Base-by-base conservation (phyloP, 2,329 filamentous ascomycete genomes). In the Colletotrichum chlorophyti region DNA sequence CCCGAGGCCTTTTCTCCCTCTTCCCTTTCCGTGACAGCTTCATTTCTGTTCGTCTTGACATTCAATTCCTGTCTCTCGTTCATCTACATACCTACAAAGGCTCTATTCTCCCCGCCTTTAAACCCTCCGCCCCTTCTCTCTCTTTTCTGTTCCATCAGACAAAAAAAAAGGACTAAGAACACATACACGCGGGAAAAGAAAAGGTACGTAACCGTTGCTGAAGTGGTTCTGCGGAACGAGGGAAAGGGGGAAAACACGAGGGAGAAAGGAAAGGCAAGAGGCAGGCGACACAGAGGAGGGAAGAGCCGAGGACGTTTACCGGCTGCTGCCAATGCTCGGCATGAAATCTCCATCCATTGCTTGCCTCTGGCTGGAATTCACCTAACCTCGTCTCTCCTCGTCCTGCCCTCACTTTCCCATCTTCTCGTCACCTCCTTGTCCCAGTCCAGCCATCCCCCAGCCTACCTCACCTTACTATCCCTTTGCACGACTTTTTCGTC, bases 1-100 rank as follows among this genome's bases (percentile, higher is more conserved):
- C n/a, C n/a, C n/a, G n/a, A n/a, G n/a, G n/a, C n/a, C 14, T 27
- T 23, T 48, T 45, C 31, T 60, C 29, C 58, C 45, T 60, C 58
- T 59, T 61, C 43, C 58, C 42, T 53, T 59, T 60, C 54, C 58
- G 58, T 59, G 53, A 60, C 53, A 53, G 53, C 58, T 53, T 61
- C 53, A 45, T 53, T 38, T 55, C 35, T 64, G 52, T 55, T 55
- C 55, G 50, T 52, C 51, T 55, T 47, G 46, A 53, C 58, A 51
- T 74, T 75, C 66, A 64, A 67, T 75, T 74, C 70, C 65, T 62
- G 70, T 69, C 73, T 60, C 69, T 75, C 73, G 72, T 74, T 75
- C 55, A 59, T 40, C 51, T 11, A 15, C 31, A 31, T 55, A 59
- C 43, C 19, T 35, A 58, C 21, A 40, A 53, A 42, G 37, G 50